Evolutionary conservation across 495 filamentous ascomycete genomes (phyloP).

Genomic region (Daldinia bambusicola): DNA sequence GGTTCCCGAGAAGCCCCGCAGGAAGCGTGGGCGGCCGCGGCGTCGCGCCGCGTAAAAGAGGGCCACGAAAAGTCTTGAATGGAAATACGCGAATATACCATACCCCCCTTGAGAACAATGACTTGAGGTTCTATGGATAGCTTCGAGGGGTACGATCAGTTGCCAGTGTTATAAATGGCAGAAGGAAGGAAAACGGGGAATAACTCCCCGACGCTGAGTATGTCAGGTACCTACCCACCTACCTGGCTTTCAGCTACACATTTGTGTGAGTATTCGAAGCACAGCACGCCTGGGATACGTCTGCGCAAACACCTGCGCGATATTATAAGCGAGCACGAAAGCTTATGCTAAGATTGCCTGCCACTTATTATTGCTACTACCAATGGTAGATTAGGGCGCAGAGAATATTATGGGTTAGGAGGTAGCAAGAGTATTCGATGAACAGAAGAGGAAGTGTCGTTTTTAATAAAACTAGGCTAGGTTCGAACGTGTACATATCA

Average conservation of each 20-base stretch:
- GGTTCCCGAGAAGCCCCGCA: background rate
- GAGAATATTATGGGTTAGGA: no score
- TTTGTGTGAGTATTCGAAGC: background rate
- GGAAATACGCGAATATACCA: no score
- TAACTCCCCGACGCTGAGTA: background rate
- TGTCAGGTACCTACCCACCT: no score
- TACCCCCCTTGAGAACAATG: background rate
- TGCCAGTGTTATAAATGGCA: background rate
- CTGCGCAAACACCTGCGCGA: background rate
- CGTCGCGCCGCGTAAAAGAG: slow-evolving; percentile 1
- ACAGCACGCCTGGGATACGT: background rate
- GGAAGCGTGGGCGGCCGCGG: slow-evolving; percentile 1
- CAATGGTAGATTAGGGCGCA: no score
- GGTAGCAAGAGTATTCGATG: no score
- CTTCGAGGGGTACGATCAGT: background rate
- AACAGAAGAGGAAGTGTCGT: no score
- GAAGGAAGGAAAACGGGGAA: background rate
- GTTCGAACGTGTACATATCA: no score
- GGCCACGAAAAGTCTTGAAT: background rate
- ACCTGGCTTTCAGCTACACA: background rate
- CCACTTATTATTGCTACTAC: background rate
- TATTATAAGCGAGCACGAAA: background rate
- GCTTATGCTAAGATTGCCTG: background rate
- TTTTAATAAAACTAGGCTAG: no score
- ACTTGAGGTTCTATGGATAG: background rate